A percentile compares a stretch with the other conserved stretches of the same genome.
Conservation (phyloP, 495 filamentous ascomycete species). For the Talaromyces proteolyticus region DNA sequence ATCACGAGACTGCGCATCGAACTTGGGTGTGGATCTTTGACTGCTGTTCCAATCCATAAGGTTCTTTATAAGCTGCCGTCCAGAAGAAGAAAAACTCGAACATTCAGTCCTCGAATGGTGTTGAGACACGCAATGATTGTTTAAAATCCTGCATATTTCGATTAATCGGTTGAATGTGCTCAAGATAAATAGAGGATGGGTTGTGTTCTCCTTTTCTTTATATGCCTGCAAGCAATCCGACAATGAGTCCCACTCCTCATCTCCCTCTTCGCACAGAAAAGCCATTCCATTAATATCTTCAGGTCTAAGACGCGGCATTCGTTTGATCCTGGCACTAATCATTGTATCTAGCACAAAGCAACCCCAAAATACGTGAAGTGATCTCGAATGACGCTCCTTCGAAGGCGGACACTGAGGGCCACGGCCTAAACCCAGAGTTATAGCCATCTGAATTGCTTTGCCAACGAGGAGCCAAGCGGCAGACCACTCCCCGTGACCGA, state of each 20-base stretch:
- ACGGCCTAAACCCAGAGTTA: constrained; percentile 39
- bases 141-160: constrained; percentile 38
- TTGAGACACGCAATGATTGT: constrained; percentile 22
- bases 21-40: background rate
- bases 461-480: constrained; percentile 58
- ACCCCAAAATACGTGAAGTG: constrained; percentile 49
- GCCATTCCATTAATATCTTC: constrained; percentile 39
- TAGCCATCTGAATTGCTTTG: constrained; percentile 49
- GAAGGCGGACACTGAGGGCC: constrained; percentile 10
- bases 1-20: background rate
- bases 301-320: constrained; percentile 44
- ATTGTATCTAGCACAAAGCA: constrained; percentile 63
- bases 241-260: constrained; percentile 72
- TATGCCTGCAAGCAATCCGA: constrained; percentile 21
- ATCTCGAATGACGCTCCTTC: constrained; percentile 21
- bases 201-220: constrained; percentile 29
- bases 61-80: background rate
- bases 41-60: background rate
- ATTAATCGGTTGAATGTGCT: constrained; percentile 56
- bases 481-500: constrained; percentile 45
- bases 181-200: constrained; percentile 43
- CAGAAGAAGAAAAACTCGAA: background rate
- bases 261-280: constrained; percentile 51
- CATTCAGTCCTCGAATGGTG: background rate
- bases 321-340: constrained; percentile 45